Base-by-base conservation (phyloP, 345 rosid species). In the Pistacia atlantica region DNA sequence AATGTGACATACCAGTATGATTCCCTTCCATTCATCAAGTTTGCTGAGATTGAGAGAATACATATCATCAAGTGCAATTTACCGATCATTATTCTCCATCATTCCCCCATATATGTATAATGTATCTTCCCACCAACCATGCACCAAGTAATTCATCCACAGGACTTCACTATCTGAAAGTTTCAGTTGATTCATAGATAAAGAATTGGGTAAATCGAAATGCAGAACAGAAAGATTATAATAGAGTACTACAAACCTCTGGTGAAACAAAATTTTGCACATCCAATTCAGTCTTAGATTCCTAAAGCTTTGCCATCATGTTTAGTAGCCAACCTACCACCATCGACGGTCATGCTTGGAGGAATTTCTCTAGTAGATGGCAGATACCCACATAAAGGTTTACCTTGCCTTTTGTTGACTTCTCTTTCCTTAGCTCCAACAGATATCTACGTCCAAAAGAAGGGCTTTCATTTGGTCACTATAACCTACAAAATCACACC, bases 1-100 rank as follows among this genome's bases (percentile, higher is more conserved):
- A 83, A 48, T 78, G 18, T 58, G 67, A 89, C 97, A 80, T 86
- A 95, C 99, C 97, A 84, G 93, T 78, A 93, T 90, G 77, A 95
- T 89, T 85, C 98, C 92, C 84, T 95, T 95, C 98, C 99, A 95
- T 78, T 95, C 99, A 4, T 95, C 99, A 70, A 91, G 98, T 85
- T 95, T 95, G 89, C 96, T 90, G 78, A 95, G 95, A 85, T 91
- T 95, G 77, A 93, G 99, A 45, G 92, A 91, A 83, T 89, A 91
- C 83, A 95, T 75, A 84, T 95, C 99, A 73, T 93, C 99, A 79
- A 93, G 97, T 20, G 96, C 89, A 81, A 95, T 81, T 83, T 95
- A 97, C 80, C 9, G 89, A 75, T 95, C 99, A 77, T 88, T 95
- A 56, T 88, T 87, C 87, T 95, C 99, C 97, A 95, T 93, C 99